Percentiles rank a stretch among this genome's conserved stretches.
Evolutionary conservation across 2,329 filamentous ascomycete genomes (phyloP).

Genomic region (Ilyonectria mors-panacis): DNA sequence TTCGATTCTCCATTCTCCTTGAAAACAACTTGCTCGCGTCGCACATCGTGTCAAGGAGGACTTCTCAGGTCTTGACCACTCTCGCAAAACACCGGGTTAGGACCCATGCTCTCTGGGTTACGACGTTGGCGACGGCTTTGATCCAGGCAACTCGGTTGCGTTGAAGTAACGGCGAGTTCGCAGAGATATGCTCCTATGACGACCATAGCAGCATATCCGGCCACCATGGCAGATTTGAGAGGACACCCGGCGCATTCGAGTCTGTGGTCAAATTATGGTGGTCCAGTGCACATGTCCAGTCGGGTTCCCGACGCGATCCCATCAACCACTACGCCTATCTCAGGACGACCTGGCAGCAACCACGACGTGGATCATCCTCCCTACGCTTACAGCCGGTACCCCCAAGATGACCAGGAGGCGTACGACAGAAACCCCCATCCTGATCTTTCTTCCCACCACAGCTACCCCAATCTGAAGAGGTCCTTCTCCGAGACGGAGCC

Average conservation of each 20-base stretch:
- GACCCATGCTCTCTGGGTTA: constrained; percentile 42
- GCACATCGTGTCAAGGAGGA: constrained; percentile 35
- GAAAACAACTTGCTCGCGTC: constrained; percentile 32
- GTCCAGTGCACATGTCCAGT: constrained; percentile 67
- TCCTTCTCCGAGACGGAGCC: constrained; percentile 70
- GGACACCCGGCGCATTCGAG: constrained; percentile 70
- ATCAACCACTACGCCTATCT: constrained; percentile 62
- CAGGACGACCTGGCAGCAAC: constrained; percentile 65
- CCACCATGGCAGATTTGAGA: constrained; percentile 76
- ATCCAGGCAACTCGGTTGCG: constrained; percentile 41
- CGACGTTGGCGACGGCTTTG: constrained; percentile 45
- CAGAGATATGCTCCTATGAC: constrained; percentile 71
- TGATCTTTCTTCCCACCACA: constrained; percentile 65
- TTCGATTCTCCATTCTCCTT: constrained; percentile 31
- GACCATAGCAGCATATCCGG: constrained; percentile 72
- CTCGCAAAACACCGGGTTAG: constrained; percentile 27
- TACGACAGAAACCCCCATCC: constrained; percentile 69
- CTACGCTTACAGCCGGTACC: constrained; percentile 69
- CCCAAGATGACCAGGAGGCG: constrained; percentile 67
- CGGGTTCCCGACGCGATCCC: constrained; percentile 66
- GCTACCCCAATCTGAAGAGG: constrained; percentile 70
- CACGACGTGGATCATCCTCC: constrained; percentile 65
- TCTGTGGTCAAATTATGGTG: constrained; percentile 72
- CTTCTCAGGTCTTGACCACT: constrained; percentile 30
- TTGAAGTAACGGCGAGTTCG: constrained; percentile 43